Evolutionary conservation across 2,329 filamentous ascomycete species (phyloP).

Genomic region (Apiospora saccharicola): DNA sequence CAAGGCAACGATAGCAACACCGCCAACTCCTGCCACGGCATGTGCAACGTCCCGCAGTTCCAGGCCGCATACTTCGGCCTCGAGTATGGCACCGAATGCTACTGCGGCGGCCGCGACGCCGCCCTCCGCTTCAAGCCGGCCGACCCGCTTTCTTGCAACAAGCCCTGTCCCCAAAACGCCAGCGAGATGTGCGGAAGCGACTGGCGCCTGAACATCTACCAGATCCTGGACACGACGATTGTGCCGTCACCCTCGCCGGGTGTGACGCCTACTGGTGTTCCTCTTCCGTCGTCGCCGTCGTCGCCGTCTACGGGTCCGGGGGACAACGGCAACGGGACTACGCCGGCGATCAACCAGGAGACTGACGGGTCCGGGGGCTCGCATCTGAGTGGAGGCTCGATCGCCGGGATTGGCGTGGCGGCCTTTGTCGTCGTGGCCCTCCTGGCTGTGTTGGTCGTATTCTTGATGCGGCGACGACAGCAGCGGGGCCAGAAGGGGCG

Average conservation of each 20-base stretch:
- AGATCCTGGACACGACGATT: background rate
- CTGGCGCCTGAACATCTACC: background rate
- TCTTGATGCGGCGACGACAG: background rate
- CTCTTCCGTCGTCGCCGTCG: background rate
- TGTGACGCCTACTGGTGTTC: no score
- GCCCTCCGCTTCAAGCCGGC: background rate
- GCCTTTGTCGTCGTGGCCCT: background rate
- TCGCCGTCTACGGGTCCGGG: background rate
- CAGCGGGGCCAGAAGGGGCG: background rate
- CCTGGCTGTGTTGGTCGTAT: background rate
- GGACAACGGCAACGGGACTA: background rate
- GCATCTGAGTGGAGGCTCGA: background rate
- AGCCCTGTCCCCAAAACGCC: background rate
- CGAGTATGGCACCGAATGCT: slow-evolving; percentile 11
- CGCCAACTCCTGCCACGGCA: background rate
- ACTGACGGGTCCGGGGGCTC: background rate
- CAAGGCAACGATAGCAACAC: background rate
- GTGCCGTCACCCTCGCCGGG: background rate
- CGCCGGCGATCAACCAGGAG: background rate
- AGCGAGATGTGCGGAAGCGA: slow-evolving; percentile 6
- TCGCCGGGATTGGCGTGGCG: background rate
- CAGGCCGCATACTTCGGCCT: background rate
- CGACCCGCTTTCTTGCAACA: no score
- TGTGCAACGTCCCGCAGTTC: background rate
- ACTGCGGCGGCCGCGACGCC: background rate